A percentile compares a stretch with the other conserved stretches of the same genome.
Evolutionary conservation across 2,329 filamentous ascomycete genomes (phyloP).

Genomic region (Trichophyton simii): DNA sequence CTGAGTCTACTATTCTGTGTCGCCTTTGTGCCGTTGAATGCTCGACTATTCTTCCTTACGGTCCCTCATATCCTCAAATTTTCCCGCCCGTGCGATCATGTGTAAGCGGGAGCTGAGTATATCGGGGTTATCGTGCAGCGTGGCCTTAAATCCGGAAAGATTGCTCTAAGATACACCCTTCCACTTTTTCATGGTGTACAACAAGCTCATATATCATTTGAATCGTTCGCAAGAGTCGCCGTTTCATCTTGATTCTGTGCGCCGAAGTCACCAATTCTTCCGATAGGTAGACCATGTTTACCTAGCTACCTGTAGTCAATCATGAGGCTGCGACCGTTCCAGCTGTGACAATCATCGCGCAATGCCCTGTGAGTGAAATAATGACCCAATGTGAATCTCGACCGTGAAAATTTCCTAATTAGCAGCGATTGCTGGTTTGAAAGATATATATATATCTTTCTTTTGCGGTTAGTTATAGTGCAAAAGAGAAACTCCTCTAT

Average conservation of each 20-base stretch:
- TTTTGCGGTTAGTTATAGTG: no score
- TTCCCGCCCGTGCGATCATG: neutral
- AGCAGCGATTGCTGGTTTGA: no score
- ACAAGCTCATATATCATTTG: neutral
- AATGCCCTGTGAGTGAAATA: neutral
- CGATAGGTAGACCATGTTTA: neutral
- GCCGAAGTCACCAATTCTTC: neutral
- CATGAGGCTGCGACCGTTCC: neutral
- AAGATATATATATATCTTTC: no score
- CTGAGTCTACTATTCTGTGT: neutral
- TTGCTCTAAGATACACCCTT: neutral
- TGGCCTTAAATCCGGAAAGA: constrained; percentile 4
- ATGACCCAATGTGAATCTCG: neutral
- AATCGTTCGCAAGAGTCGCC: neutral
- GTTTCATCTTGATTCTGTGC: neutral
- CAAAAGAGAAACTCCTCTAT: no score
- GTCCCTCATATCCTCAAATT: neutral
- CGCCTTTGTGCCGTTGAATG: neutral
- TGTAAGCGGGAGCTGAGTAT: constrained; percentile 3
- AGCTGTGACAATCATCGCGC: neutral
- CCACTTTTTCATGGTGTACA: neutral
- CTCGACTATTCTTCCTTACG: neutral
- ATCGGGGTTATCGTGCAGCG: constrained; percentile 1
- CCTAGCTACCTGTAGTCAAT: neutral
- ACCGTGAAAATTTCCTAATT: no score